Evolutionary conservation across 805 yeast genomes (phyloP).

Genomic region (Pichia sporocuriosa): DNA sequence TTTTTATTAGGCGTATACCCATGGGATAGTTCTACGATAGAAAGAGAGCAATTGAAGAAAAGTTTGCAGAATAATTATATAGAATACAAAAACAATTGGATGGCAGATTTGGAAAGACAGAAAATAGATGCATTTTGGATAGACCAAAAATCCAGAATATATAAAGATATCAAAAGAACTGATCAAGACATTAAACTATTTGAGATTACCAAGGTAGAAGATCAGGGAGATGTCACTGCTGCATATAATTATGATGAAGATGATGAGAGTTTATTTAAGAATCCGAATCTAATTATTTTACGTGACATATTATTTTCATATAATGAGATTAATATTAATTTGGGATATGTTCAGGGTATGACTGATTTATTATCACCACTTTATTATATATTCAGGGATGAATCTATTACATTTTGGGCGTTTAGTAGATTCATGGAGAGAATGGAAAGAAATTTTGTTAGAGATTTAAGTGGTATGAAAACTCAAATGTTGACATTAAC

Average conservation of each 20-base stretch:
- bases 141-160: conserved; percentile 85
- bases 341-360: conserved; percentile 99
- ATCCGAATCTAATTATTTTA: conserved; percentile 66
- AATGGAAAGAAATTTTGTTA: conserved; percentile 89
- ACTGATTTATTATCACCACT: conserved; percentile 85
- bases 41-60: conserved; percentile 51
- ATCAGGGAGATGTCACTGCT: conserved; percentile 30
- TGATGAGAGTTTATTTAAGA: conserved; percentile 59
- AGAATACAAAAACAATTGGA: conserved; percentile 67
- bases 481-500: conserved; percentile 78
- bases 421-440: conserved; percentile 83
- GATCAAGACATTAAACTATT: conserved; percentile 73
- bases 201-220: conserved; percentile 13
- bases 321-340: conserved; percentile 71
- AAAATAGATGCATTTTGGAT: conserved; percentile 64
- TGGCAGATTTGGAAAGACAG: conserved; percentile 46
- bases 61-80: conserved; percentile 45
- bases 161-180: conserved; percentile 88
- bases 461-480: conserved; percentile 92
- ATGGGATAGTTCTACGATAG: conserved; percentile 75
- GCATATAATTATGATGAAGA: conserved; percentile 33
- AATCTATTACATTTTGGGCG: conserved; percentile 79
- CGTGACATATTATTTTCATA: conserved; percentile 79
- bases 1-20: conserved; percentile 79
- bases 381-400: conserved; percentile 61